A percentile compares a stretch with the other conserved stretches of the same genome.
These are phyloP conservation scores for Lepidium africanum DNA, from an alignment of 345 rosid genomes.

Conservation along the genomic window DNA sequence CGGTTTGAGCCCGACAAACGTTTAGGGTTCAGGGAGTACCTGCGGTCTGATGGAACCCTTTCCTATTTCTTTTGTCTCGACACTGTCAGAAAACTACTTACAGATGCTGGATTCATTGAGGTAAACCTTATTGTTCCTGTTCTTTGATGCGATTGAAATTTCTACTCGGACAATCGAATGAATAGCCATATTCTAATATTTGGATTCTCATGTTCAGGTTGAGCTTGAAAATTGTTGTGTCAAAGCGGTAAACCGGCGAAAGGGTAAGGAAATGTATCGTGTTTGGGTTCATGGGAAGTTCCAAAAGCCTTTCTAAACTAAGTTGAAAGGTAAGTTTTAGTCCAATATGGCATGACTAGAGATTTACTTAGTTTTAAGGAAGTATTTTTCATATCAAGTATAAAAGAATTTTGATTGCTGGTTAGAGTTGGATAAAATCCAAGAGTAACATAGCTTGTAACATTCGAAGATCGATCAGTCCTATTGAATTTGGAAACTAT, in stretches of 20 bases:
- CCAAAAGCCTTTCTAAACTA: conserved; percentile 43
- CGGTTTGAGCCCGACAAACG: conserved; percentile 63
- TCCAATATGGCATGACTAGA: background rate
- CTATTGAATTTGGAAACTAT: no score
- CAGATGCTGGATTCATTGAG: conserved; percentile 66
- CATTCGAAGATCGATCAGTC: background rate
- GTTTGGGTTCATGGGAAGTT: conserved; percentile 97
- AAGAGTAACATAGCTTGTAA: background rate
- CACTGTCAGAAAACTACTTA: conserved; percentile 49
- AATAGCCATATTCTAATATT: background rate
- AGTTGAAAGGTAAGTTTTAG: background rate
- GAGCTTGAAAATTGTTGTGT: conserved; percentile 87
- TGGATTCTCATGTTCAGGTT: conserved; percentile 36
- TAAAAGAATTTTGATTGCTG: background rate
- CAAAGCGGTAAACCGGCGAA: conserved; percentile 58
- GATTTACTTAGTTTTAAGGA: background rate
- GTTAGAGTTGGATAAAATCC: background rate
- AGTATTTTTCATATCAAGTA: background rate
- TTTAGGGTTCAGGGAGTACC: conserved; percentile 72
- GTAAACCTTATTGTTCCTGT: conserved; percentile 25
- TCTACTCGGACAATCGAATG: background rate
- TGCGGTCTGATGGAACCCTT: conserved; percentile 73
- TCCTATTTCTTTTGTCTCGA: conserved; percentile 83
- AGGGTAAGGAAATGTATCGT: conserved; percentile 63
- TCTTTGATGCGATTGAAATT: background rate